A percentile compares a stretch with the other conserved stretches of the same genome.
Conservation (phyloP, 225 moss, liverwort and hornwort species). For the Ulota crispa region DNA sequence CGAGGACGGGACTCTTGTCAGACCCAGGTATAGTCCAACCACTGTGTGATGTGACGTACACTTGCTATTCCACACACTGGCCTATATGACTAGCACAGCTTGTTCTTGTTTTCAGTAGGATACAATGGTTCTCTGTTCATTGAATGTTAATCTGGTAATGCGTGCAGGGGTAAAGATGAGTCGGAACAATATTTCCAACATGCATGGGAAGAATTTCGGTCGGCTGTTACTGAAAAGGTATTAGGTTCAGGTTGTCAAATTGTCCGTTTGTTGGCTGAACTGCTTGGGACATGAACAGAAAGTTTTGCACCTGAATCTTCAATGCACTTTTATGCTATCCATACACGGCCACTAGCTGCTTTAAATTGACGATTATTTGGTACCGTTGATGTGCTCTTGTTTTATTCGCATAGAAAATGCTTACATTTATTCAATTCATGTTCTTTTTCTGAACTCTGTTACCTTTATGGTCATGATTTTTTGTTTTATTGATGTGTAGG, state of each 20-base stretch:
- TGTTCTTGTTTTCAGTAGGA: neutral
- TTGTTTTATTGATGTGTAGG: conserved; percentile 38
- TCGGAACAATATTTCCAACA: conserved; percentile 50
- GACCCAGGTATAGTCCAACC: conserved; percentile 31
- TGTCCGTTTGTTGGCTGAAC: neutral
- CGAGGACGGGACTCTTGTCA: conserved; percentile 45
- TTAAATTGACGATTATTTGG: neutral
- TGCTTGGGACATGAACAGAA: neutral
- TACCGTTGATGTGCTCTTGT: neutral
- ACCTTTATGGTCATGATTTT: neutral
- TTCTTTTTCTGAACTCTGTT: neutral
- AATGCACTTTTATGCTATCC: neutral
- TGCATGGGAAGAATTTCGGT: conserved; percentile 65
- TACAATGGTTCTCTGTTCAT: neutral
- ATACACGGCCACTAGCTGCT: neutral
- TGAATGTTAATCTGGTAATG: neutral
- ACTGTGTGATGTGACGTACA: conserved; percentile 9
- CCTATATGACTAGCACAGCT: neutral
- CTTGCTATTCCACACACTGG: neutral
- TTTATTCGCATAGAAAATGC: neutral
- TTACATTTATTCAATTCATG: neutral
- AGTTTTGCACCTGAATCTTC: neutral
- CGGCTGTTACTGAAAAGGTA: conserved; percentile 57
- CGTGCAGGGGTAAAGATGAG: conserved; percentile 49
- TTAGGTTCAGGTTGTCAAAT: neutral